Conservation (phyloP, 768 basidiomycete species). For the Tricholoma furcatifolium region DNA sequence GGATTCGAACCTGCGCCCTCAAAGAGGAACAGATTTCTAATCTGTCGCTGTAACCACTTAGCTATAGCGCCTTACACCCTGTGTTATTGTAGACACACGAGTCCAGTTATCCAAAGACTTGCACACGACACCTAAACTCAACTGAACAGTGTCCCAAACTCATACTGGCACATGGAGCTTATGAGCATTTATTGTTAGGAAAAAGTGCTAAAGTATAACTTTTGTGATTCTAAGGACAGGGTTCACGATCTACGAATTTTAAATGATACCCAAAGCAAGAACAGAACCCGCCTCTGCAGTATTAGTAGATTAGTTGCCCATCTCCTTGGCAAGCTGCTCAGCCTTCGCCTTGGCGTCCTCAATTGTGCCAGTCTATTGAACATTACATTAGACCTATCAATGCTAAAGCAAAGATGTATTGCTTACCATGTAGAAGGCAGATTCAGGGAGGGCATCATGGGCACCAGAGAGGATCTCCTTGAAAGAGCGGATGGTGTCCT, state of each 20-base stretch:
- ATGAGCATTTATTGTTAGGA: too few relatives aligned
- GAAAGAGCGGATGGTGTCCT: slow-evolving; percentile 96
- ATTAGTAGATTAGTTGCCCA: slow-evolving; percentile 47
- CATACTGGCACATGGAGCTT: too few relatives aligned
- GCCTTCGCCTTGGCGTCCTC: slow-evolving; percentile 98
- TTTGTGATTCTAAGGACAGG: slow-evolving; percentile 9
- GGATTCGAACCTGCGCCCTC: slow-evolving; percentile 1
- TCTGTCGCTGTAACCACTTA: slow-evolving; percentile 78
- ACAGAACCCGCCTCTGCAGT: slow-evolving; percentile 7
- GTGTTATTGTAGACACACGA: too few relatives aligned
- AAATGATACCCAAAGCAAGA: slow-evolving; percentile 4
- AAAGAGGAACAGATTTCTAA: slow-evolving; percentile 47
- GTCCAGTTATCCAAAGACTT: too few relatives aligned
- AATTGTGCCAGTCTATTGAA: slow-evolving; percentile 75
- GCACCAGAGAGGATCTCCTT: slow-evolving; percentile 92
- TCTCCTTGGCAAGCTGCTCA: slow-evolving; percentile 95
- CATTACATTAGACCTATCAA: slow-evolving; percentile 1
- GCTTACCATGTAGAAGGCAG: slow-evolving; percentile 93
- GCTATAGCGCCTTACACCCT: too few relatives aligned
- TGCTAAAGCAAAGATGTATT: slow-evolving; percentile 11
- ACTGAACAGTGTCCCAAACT: too few relatives aligned
- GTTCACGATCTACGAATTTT: slow-evolving; percentile 15
- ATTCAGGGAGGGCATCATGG: slow-evolving; percentile 91
- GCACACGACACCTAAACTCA: too few relatives aligned
- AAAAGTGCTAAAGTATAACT: slow-evolving; percentile 7